Evolutionary conservation across 768 basidiomycete species (phyloP), one percentile per base, ranked within the genome.

Genomic region (Xerocomellus chrysenteron): DNA sequence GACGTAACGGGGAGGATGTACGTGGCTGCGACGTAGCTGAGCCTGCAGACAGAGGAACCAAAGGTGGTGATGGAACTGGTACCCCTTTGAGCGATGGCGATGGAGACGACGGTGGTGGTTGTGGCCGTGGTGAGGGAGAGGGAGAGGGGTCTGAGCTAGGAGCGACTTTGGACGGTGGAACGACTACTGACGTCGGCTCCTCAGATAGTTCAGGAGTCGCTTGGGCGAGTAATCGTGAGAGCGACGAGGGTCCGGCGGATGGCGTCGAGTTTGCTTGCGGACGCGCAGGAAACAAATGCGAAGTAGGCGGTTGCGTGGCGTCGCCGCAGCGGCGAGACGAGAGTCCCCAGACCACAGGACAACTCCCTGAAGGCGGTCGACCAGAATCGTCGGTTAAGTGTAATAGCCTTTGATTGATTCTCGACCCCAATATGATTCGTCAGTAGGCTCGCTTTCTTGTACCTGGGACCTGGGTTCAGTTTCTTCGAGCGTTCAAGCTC

Each of bases 221-320:
- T 63, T 92, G 90, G 0, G 90, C 90, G 24, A 92, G 76, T 4
- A 93, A 75, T 28, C 88, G 82, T 14, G 90, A 92, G 57, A 93
- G 76, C 3, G 90, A 91, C 7, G 90, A 92, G 1, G 87, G 89
- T 12, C 89, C 86, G 5, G 84, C 85, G 13, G 79, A 76, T 6
- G 87, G 85, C 9, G 86, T 85, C 14, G 87, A 87, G 60, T 82
- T 85, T 19, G 87, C 75, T 42, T 90, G 81, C 5, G 80, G 73
- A 12, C 88, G 83, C 17, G 76, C 71, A 12, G 85, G 83, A 64
- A 89, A 88, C 42, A 87, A 75, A 56, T 82, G 86, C 2, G 86
- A 84, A 30, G 82, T 87, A n/a, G 85, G 81, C 14, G 86, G 78
- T 53, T 83, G 82, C 0, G 85, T 82, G 24, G 80, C 80, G 47